Base-by-base conservation (phyloP, 1,284 basidiomycete species). In the Irpex sp. region DNA sequence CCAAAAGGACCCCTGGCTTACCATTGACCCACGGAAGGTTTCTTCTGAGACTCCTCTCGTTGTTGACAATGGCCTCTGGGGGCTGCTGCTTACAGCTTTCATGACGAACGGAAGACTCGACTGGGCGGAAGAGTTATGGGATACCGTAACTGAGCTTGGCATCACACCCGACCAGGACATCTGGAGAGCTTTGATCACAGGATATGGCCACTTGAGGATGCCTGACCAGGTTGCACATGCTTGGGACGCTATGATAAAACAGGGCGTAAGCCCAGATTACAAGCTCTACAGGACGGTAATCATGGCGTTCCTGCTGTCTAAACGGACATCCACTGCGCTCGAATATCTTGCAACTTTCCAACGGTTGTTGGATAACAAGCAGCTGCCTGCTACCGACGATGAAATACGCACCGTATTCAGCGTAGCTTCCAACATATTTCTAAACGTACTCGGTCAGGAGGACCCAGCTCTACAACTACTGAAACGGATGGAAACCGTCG, bases 171-270 rank as follows among this genome's bases (percentile, higher is more conserved):
- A 80, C 1, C 73, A 82, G 8, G 75, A 78, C 21, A 79, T 84
- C 64, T 92, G 88, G 88, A 90, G 85, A 26, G 81, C 85, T 15
- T 79, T 91, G 51, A 76, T 93, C 55, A 83, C 87, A 62, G 83
- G 85, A 5, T 86, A 86, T 67, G 84, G 79, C 36, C 74, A 80
- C 58, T 73, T 78, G 19, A 78, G 81, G 19, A 78, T 82, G 58
- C 72, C 78, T 11, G 74, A 80, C 8, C 78, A 84, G 57, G 84
- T 85, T 1, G 68, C 84, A 48, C 73, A 71, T 15, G 79, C 83
- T 2, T 93, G 90, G 89, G 73, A 81, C 17, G 69, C 80, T 62
- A 91, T 93, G 88, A 65, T 75, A 40, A 69, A 77, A 8, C 73
- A 80, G 66, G 79, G 80, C 5, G 70, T 88, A 38, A 69, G 78